phyloP scores from a whole-genome alignment of 192 early-diverging fungal genomes.

The Mortierella alpina region DNA sequence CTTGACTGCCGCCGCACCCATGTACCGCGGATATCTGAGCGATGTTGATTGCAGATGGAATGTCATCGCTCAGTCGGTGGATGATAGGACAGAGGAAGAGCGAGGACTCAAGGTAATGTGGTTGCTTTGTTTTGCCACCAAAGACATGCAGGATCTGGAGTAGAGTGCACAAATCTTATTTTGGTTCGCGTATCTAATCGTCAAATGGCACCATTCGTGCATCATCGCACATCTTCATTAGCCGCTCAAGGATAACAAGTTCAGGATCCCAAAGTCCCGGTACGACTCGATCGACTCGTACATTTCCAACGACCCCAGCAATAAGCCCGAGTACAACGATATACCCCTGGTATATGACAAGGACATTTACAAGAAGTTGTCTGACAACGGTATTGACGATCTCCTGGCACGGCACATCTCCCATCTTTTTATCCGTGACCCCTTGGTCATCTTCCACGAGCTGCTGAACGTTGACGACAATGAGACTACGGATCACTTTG shows the following conservation, averaged over 20 bases:
- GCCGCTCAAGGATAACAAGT: conserved; percentile 78
- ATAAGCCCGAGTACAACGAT: conserved; percentile 94
- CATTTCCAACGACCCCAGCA: conserved; percentile 76
- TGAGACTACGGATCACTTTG: conserved; percentile 94
- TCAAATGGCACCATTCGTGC: conserved; percentile 54
- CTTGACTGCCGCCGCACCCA: conserved; percentile 90
- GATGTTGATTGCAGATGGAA: conserved; percentile 99
- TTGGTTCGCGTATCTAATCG: conserved; percentile 13
- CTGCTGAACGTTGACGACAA: conserved; percentile 87
- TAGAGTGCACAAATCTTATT: not conserved
- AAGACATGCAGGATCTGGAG: not conserved
- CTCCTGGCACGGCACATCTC: conserved; percentile 91
- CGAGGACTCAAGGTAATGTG: conserved; percentile 75
- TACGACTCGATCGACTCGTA: conserved; percentile 96
- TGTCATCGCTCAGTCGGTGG: conserved; percentile 92
- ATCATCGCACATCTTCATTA: conserved; percentile 40
- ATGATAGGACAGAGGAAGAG: conserved; percentile 93
- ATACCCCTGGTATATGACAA: conserved; percentile 83
- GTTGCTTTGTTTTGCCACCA: not conserved
- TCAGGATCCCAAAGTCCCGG: conserved; percentile 93
- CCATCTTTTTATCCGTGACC: conserved; percentile 98
- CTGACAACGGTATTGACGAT: conserved; percentile 86
- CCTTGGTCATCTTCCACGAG: conserved; percentile 94
- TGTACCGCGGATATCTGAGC: conserved; percentile 93
- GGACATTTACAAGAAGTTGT: conserved; percentile 79